Conservation (phyloP, 371 early-diverging fungal species). For the Mucor lusitanicus region DNA sequence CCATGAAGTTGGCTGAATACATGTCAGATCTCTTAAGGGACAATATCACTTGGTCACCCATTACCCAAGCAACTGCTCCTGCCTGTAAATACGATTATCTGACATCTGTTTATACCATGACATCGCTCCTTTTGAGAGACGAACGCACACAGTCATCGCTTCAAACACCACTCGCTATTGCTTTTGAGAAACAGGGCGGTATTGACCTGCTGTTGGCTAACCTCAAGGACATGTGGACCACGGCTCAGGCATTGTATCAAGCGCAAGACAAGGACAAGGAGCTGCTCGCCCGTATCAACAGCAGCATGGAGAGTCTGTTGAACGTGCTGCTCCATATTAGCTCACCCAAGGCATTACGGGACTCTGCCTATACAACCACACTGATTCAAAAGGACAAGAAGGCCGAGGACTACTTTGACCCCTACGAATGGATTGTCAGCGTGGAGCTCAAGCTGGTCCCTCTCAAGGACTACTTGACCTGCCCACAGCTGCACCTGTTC, state of each 20-base stretch:
- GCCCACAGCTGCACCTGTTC: constrained; percentile 40
- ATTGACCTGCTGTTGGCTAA: constrained; percentile 58
- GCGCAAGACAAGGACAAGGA: constrained; percentile 17
- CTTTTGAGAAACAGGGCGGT: constrained; percentile 70
- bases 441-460: constrained; percentile 59
- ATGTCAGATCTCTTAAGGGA: constrained; percentile 54
- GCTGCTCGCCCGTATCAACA: constrained; percentile 32
- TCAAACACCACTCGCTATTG: constrained; percentile 69
- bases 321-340: constrained; percentile 61
- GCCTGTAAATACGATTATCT: constrained; percentile 59
- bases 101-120: constrained; percentile 51
- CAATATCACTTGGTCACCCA: constrained; percentile 52
- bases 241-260: constrained; percentile 31
- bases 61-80: constrained; percentile 28
- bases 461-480: constrained; percentile 45
- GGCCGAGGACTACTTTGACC: constrained; percentile 65
- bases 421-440: constrained; percentile 66
- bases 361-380: constrained; percentile 67
- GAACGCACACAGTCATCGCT: constrained; percentile 68
- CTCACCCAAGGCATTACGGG: constrained; percentile 65
- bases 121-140: constrained; percentile 48
- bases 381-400: constrained; percentile 62
- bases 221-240: constrained; percentile 60
- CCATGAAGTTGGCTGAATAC: constrained; percentile 60
- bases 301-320: constrained; percentile 60